Evolutionary conservation across 495 filamentous ascomycete genomes (phyloP).

Genomic region (Baudoinia panamericana): DNA sequence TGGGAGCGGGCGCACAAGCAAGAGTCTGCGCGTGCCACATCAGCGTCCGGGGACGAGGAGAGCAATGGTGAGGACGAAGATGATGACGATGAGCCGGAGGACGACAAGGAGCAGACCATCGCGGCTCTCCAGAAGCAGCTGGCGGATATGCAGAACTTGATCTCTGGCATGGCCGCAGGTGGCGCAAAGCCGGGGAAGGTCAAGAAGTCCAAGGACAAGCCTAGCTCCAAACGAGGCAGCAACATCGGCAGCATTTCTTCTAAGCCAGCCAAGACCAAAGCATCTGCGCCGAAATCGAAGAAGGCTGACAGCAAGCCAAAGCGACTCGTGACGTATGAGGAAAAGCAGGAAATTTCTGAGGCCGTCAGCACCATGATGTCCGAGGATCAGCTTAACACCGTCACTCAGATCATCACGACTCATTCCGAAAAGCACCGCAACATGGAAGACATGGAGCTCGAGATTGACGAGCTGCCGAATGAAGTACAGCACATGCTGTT

Average conservation of each 20-base stretch:
- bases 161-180: constrained; percentile 13
- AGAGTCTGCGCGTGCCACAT: constrained; percentile 34
- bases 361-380: constrained; percentile 66
- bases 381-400: constrained; percentile 57
- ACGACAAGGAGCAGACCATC: constrained; percentile 42
- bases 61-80: constrained; percentile 54
- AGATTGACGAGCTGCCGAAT: constrained; percentile 71
- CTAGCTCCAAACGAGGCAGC: constrained; percentile 40
- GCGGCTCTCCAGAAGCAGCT: constrained; percentile 55
- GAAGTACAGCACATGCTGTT: constrained; percentile 64
- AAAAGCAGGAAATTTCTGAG: constrained; percentile 77
- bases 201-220: constrained; percentile 36
- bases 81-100: constrained; percentile 52
- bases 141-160: constrained; percentile 36
- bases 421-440: constrained; percentile 68
- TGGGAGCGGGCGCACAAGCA: constrained; percentile 67
- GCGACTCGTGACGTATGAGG: constrained; percentile 48
- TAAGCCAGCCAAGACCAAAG: constrained; percentile 4
- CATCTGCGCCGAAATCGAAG: constrained; percentile 13
- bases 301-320: constrained; percentile 17
- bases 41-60: constrained; percentile 39
- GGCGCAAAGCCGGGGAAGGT: constrained; percentile 36
- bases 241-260: constrained; percentile 25
- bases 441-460: constrained; percentile 78
- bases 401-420: constrained; percentile 79